phyloP scores from a whole-genome alignment of 805 yeast genomes.

The Tetrapisispora pingtungensis region DNA sequence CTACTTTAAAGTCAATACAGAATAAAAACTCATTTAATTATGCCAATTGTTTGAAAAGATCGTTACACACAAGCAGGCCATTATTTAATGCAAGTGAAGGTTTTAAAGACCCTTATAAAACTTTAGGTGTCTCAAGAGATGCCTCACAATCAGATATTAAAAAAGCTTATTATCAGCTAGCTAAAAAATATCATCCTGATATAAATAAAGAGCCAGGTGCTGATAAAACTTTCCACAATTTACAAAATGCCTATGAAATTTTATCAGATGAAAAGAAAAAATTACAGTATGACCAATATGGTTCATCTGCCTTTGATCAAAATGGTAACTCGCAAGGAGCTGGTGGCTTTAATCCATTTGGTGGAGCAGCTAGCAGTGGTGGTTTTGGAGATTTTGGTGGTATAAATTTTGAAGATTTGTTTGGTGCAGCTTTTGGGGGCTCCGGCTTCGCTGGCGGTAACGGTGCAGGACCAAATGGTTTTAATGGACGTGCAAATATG shows the following conservation, averaged over 20 bases:
- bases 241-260: conserved; percentile 91
- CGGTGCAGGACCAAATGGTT: conserved; percentile 24
- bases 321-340: conserved; percentile 43
- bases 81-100: conserved; percentile 13
- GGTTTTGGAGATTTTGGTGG: conserved; percentile 35
- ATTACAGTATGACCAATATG: conserved; percentile 84
- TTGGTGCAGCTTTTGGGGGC: conserved; percentile 44
- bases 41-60: not conserved
- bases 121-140: conserved; percentile 61
- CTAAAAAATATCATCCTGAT: conserved; percentile 93
- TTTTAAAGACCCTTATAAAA: conserved; percentile 68
- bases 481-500: conserved; percentile 23
- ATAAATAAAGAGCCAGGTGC: conserved; percentile 86
- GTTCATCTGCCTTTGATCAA: conserved; percentile 72
- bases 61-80: not conserved
- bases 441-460: conserved; percentile 24
- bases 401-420: conserved; percentile 53
- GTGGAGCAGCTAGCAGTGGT: conserved; percentile 5
- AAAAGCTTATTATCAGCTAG: conserved; percentile 86
- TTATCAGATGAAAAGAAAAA: conserved; percentile 77
- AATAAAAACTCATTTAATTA: not conserved
- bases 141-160: conserved; percentile 83
- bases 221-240: conserved; percentile 79
- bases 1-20: not conserved
- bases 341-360: conserved; percentile 25